A percentile compares a stretch with the other conserved stretches of the same genome.
Evolutionary conservation across 768 basidiomycete species (phyloP).

Genomic region (Russula sp.): DNA sequence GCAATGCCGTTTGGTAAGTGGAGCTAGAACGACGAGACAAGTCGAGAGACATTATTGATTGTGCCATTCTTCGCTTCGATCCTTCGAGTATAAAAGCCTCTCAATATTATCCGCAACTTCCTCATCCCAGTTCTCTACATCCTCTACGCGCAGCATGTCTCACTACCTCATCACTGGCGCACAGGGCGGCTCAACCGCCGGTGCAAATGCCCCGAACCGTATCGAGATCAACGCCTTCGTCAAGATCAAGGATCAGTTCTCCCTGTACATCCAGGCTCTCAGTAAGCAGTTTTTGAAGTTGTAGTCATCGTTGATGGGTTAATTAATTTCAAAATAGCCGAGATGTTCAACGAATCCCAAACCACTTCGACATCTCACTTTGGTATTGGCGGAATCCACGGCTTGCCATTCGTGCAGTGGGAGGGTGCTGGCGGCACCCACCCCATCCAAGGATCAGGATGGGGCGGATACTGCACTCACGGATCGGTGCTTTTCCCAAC

Average conservation of each 20-base stretch:
- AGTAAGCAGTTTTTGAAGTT: slow-evolving; percentile 30
- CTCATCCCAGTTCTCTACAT: neutral
- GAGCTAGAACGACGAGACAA: neutral
- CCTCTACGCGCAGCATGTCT: slow-evolving; percentile 13
- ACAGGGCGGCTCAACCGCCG: slow-evolving; percentile 4
- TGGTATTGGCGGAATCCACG: slow-evolving; percentile 49
- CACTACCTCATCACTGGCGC: slow-evolving; percentile 18
- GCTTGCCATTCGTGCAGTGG: slow-evolving; percentile 43
- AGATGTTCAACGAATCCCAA: slow-evolving; percentile 33
- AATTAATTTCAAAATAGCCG: slow-evolving; percentile 25
- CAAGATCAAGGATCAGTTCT: slow-evolving; percentile 40
- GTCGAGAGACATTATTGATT: neutral
- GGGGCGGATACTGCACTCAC: slow-evolving; percentile 51
- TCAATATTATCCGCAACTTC: neutral
- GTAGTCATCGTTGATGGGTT: neutral
- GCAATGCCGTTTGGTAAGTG: neutral
- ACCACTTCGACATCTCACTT: slow-evolving; percentile 36
- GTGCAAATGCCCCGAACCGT: slow-evolving; percentile 20
- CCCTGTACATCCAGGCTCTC: slow-evolving; percentile 47
- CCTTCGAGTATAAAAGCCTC: slow-evolving; percentile 5
- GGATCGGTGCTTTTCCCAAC: slow-evolving; percentile 48
- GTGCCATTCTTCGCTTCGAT: neutral
- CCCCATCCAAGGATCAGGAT: slow-evolving; percentile 27
- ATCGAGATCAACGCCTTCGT: slow-evolving; percentile 27
- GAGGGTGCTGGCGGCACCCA: slow-evolving; percentile 33